Evolutionary conservation across 2,329 filamentous ascomycete species (phyloP).

Genomic region (Epichloe gansuensis): DNA sequence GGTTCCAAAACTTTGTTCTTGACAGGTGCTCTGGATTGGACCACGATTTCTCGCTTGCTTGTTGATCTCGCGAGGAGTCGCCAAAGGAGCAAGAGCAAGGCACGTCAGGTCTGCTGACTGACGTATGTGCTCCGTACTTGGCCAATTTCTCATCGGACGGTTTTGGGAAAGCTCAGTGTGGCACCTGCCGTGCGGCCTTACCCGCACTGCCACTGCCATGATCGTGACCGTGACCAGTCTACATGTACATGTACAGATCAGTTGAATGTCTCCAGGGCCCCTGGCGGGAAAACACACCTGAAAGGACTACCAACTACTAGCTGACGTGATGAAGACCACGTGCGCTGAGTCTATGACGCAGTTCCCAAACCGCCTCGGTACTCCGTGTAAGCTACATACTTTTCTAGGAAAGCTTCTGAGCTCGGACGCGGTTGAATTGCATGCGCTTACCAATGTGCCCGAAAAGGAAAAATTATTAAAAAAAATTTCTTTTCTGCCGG

Average conservation of each 20-base stretch:
- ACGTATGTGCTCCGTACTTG: neutral
- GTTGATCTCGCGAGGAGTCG: no score
- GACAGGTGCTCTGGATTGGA: neutral
- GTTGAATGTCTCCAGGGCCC: neutral
- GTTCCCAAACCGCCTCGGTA: neutral
- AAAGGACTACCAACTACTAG: neutral
- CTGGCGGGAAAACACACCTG: no score
- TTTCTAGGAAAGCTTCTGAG: no score
- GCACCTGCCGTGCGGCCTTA: neutral
- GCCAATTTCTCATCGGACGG: neutral
- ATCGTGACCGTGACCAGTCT: no score
- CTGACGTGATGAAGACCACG: neutral
- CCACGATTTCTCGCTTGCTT: neutral
- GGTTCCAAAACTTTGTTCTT: neutral
- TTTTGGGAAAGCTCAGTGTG: neutral
- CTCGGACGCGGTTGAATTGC: no score
- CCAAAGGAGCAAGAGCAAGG: no score
- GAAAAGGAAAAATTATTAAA: no score
- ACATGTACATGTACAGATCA: neutral
- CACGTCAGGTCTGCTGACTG: no score
- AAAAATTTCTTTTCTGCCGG: no score
- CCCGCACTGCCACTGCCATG: neutral
- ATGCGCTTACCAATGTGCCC: no score
- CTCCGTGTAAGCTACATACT: no score
- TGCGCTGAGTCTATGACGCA: neutral